These are phyloP conservation scores for Dendrocalamus latiflorus DNA, from an alignment of 202 grass and related monocot species.

Conservation along the genomic window DNA sequence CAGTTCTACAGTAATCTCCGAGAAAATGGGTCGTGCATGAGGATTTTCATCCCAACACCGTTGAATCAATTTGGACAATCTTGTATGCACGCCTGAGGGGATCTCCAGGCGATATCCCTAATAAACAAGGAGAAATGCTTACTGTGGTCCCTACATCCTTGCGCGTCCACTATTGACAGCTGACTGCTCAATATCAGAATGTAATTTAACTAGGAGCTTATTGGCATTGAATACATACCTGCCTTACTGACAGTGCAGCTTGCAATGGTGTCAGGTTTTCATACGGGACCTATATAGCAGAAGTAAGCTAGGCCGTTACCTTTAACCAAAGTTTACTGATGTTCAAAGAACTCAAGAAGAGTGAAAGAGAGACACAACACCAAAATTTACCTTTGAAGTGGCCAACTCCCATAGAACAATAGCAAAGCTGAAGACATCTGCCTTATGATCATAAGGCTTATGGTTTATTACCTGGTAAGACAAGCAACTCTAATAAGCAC, in stretches of 20 bases:
- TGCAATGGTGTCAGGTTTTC: slow-evolving; percentile 82
- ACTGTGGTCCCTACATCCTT: neutral
- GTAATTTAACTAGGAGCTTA: neutral
- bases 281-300: slow-evolving; percentile 73
- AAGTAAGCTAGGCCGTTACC: neutral
- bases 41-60: slow-evolving; percentile 73
- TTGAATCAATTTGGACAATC: slow-evolving; percentile 49
- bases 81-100: slow-evolving; percentile 44
- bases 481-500: slow-evolving; percentile 18
- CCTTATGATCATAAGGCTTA: slow-evolving; percentile 67
- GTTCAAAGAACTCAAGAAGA: too few species aligned
- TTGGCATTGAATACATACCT: slow-evolving; percentile 42
- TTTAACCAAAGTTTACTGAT: too few species aligned
- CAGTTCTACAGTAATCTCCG: slow-evolving; percentile 60
- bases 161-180: neutral
- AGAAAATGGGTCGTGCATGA: slow-evolving; percentile 51
- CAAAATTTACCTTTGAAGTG: too few species aligned
- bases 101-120: slow-evolving; percentile 78
- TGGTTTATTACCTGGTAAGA: slow-evolving; percentile 83
- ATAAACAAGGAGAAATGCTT: slow-evolving; percentile 21
- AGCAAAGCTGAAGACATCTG: too few species aligned
- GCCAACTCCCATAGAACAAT: too few species aligned
- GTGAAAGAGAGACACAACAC: too few species aligned
- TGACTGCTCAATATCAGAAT: neutral
- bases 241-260: slow-evolving; percentile 89